These are phyloP conservation scores for Euphorbia tirucalli DNA, from an alignment of 345 rosid genomes.

Conservation along the genomic window DNA sequence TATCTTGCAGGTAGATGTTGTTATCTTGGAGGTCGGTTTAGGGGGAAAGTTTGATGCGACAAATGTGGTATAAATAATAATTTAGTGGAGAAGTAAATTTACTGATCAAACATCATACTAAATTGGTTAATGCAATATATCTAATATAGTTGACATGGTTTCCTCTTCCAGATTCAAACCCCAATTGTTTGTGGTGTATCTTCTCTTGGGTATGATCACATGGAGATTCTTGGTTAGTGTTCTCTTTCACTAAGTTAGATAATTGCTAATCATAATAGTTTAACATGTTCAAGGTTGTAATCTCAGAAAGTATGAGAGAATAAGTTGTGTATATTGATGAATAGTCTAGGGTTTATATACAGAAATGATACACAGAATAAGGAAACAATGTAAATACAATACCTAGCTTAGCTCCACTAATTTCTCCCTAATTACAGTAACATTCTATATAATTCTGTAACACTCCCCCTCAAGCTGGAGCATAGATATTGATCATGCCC, in stretches of 20 bases:
- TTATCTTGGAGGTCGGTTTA: slow-evolving; percentile 88
- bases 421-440: too few relatives aligned
- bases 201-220: slow-evolving; percentile 97
- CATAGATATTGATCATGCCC: too few relatives aligned
- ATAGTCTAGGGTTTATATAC: too few relatives aligned
- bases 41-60: slow-evolving; percentile 94
- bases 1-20: slow-evolving; percentile 75
- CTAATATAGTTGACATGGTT: slow-evolving; percentile 14
- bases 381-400: too few relatives aligned
- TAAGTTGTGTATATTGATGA: too few relatives aligned
- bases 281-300: too few relatives aligned
- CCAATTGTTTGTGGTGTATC: slow-evolving; percentile 87
- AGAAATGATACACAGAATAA: too few relatives aligned
- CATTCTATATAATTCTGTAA: too few relatives aligned
- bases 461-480: too few relatives aligned
- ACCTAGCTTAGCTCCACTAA: too few relatives aligned
- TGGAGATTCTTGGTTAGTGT: slow-evolving; percentile 98
- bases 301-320: too few relatives aligned
- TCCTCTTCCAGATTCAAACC: slow-evolving; percentile 54
- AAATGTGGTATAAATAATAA: slow-evolving; percentile 62
- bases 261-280: slow-evolving; percentile 8
- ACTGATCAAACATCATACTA: not conserved
- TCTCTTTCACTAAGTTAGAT: slow-evolving; percentile 22
- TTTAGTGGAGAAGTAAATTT: slow-evolving; percentile 11
- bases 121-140: not conserved